These are phyloP conservation scores for Aspergillus baeticus DNA, from an alignment of 495 filamentous ascomycete species.

Conservation along the genomic window DNA sequence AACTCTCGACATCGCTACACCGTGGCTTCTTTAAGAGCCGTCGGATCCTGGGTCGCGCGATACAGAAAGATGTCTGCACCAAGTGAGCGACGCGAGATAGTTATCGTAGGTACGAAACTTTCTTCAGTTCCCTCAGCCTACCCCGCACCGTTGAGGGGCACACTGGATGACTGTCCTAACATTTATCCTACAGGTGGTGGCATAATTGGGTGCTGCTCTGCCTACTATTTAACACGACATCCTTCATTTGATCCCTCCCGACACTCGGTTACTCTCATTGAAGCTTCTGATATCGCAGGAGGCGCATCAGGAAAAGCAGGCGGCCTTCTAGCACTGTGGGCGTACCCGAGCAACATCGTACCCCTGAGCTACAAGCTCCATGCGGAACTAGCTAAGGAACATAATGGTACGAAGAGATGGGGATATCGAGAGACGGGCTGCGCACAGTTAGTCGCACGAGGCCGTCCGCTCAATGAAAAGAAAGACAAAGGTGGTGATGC, in stretches of 20 bases:
- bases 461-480: constrained; percentile 40
- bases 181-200: constrained; percentile 68
- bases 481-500: constrained; percentile 27
- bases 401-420: constrained; percentile 79
- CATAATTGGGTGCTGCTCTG: constrained; percentile 90
- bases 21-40: constrained; percentile 29
- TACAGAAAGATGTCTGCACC: constrained; percentile 34
- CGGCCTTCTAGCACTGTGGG: constrained; percentile 88
- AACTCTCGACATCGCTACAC: constrained; percentile 5
- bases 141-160: constrained; percentile 25
- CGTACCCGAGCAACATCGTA: constrained; percentile 83
- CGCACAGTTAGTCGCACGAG: constrained; percentile 67
- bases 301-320: constrained; percentile 96
- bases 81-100: constrained; percentile 57
- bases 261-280: constrained; percentile 82
- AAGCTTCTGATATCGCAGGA: constrained; percentile 84
- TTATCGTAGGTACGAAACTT: constrained; percentile 60
- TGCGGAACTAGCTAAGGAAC: constrained; percentile 77
- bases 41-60: constrained; percentile 20
- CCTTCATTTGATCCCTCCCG: constrained; percentile 72
- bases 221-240: constrained; percentile 91
- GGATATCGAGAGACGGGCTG: constrained; percentile 81
- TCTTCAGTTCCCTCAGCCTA: constrained; percentile 14
- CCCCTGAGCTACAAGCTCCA: constrained; percentile 85
- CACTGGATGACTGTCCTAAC: constrained; percentile 8